Evolutionary conservation across 2,329 filamentous ascomycete species (phyloP).

Genomic region (Dendryphion nanum): DNA sequence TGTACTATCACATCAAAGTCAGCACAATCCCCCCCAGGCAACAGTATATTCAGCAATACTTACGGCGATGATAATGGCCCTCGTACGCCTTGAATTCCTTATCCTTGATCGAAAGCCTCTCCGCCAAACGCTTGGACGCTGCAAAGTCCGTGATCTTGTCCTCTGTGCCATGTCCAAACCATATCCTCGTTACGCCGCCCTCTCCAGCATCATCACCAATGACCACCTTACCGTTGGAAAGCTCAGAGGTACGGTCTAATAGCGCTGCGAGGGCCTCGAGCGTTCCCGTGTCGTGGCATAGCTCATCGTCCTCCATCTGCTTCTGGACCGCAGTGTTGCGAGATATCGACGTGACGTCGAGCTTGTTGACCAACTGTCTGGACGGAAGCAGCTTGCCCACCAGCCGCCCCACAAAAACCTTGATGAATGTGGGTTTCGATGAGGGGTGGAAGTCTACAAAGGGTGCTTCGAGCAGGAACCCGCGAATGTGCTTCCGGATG

Average conservation of each 20-base stretch:
- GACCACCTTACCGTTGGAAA: constrained; percentile 57
- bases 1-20: no score
- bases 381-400: constrained; percentile 67
- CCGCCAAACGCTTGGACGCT: constrained; percentile 64
- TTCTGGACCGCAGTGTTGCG: constrained; percentile 65
- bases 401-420: constrained; percentile 65
- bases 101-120: constrained; percentile 59
- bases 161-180: constrained; percentile 72
- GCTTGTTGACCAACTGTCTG: constrained; percentile 63
- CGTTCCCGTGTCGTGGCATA: constrained; percentile 82
- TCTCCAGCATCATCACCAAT: constrained; percentile 44
- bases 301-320: constrained; percentile 61
- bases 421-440: constrained; percentile 62
- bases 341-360: constrained; percentile 64
- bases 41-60: no score
- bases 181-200: constrained; percentile 61
- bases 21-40: no score
- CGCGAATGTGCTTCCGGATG: constrained; percentile 61
- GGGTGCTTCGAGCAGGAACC: constrained; percentile 75
- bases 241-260: constrained; percentile 67
- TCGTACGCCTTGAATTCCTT: constrained; percentile 71
- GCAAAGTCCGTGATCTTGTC: constrained; percentile 69
- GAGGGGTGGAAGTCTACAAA: constrained; percentile 71
- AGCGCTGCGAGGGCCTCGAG: constrained; percentile 76
- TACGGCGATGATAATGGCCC: constrained; percentile 72